A percentile compares a stretch with the other conserved stretches of the same genome.
phyloP scores from a whole-genome alignment of 805 yeast species.

The Isabelozyma heimii region DNA sequence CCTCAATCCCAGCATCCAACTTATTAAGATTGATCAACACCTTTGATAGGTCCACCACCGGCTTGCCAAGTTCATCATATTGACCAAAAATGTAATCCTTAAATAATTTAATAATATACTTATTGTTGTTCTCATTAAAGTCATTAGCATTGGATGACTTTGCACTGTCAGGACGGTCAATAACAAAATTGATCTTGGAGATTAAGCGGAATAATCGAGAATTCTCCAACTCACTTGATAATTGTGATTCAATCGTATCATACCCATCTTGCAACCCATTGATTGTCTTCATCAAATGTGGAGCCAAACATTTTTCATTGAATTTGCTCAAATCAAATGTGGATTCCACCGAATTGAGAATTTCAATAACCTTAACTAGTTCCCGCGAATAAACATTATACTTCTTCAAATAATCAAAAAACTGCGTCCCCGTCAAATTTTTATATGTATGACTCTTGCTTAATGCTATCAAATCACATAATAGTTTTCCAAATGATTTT shows the following conservation, averaged over 20 bases:
- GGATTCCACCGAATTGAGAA: conserved; percentile 20
- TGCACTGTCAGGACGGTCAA: conserved; percentile 67
- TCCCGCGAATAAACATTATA: conserved; percentile 9
- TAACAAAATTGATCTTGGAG: conserved; percentile 74
- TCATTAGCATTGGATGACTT: conserved; percentile 13
- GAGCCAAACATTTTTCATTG: conserved; percentile 19
- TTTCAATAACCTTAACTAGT: conserved; percentile 44
- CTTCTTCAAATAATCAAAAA: conserved; percentile 11
- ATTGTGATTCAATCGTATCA: conserved; percentile 59
- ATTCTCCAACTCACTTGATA: conserved; percentile 80
- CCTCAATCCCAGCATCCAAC: conserved; percentile 89
- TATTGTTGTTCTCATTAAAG: conserved; percentile 60
- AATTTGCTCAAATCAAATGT: conserved; percentile 22
- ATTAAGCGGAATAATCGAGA: conserved; percentile 80
- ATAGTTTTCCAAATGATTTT: conserved; percentile 53
- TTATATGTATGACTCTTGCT: conserved; percentile 27
- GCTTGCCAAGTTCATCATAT: conserved; percentile 70
- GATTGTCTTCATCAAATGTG: conserved; percentile 42
- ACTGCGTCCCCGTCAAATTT: conserved; percentile 7
- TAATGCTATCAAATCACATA: conserved; percentile 52
- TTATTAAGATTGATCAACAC: conserved; percentile 79
- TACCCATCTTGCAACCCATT: conserved; percentile 50
- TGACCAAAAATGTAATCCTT: conserved; percentile 86
- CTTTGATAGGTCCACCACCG: conserved; percentile 78
- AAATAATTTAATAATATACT: conserved; percentile 59